Evolutionary conservation across 1,284 basidiomycete genomes (phyloP).

Genomic region (Cutaneotrichosporon curvatum): DNA sequence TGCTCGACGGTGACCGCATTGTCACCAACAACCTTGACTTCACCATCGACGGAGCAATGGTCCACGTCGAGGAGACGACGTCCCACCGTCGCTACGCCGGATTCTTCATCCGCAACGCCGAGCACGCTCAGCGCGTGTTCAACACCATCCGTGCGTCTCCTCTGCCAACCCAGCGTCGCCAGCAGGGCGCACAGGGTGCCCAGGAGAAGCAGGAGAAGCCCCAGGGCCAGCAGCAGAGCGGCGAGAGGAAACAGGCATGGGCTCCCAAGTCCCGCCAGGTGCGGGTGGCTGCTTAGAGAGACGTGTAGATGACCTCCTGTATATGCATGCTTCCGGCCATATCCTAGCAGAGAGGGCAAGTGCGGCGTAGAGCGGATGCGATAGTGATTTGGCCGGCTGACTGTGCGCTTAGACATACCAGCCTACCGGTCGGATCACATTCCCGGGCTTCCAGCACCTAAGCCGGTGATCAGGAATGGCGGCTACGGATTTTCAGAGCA

Average conservation of each 20-base stretch:
- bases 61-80: slow-evolving; percentile 89
- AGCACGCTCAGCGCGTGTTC: slow-evolving; percentile 74
- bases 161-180: slow-evolving; percentile 49
- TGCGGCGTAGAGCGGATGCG: no score
- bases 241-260: slow-evolving; percentile 20
- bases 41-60: slow-evolving; percentile 86
- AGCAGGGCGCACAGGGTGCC: neutral
- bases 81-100: slow-evolving; percentile 87
- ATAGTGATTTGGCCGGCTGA: no score
- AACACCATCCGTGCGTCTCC: slow-evolving; percentile 68
- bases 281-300: slow-evolving; percentile 21
- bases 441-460: no score
- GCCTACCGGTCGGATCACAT: no score
- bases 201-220: neutral
- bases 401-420: no score
- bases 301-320: neutral
- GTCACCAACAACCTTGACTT: slow-evolving; percentile 92
- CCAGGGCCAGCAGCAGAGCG: slow-evolving; percentile 8
- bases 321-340: no score
- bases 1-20: slow-evolving; percentile 80
- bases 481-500: no score
- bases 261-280: slow-evolving; percentile 25
- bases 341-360: no score
- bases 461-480: no score
- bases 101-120: slow-evolving; percentile 94